phyloP scores from a whole-genome alignment of 192 early-diverging fungal species.

The Jimgerdemannia flammicorona region DNA sequence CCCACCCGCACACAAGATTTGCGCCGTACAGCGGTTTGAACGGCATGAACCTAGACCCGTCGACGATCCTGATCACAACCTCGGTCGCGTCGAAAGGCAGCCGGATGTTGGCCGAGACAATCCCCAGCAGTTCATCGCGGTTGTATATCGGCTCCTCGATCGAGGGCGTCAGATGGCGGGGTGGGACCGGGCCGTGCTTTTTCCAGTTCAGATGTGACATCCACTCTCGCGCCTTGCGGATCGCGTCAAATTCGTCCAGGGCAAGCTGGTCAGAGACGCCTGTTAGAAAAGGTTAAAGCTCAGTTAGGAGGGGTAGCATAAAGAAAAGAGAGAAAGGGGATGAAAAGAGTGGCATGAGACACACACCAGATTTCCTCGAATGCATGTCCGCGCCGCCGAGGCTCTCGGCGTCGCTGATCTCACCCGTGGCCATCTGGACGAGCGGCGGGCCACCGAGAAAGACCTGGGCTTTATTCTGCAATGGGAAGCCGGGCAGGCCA shows the following conservation, averaged over 20 bases:
- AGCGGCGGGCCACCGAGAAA: slow-evolving; percentile 66
- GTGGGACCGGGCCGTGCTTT: slow-evolving; percentile 44
- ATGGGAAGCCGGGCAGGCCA: too few relatives aligned
- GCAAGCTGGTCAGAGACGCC: slow-evolving; percentile 60
- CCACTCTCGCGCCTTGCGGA: slow-evolving; percentile 62
- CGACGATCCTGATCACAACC: slow-evolving; percentile 62
- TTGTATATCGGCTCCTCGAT: slow-evolving; percentile 59
- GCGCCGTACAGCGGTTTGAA: slow-evolving; percentile 67
- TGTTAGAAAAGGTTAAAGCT: background rate
- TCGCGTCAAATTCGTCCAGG: slow-evolving; percentile 56
- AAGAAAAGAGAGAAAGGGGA: background rate
- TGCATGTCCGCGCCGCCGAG: slow-evolving; percentile 72
- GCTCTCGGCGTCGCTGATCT: slow-evolving; percentile 58
- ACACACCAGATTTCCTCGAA: slow-evolving; percentile 48
- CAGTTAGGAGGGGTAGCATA: background rate
- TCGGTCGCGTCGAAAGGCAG: slow-evolving; percentile 62
- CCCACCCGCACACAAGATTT: slow-evolving; percentile 63
- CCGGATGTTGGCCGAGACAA: slow-evolving; percentile 62
- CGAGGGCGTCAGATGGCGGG: slow-evolving; percentile 35
- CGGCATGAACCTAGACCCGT: slow-evolving; percentile 58
- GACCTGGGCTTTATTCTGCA: slow-evolving; percentile 57
- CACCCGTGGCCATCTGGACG: slow-evolving; percentile 68
- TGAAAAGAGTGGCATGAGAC: background rate
- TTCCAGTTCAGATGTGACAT: slow-evolving; percentile 54
- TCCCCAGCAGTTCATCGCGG: slow-evolving; percentile 58